Percentiles rank a stretch among this genome's conserved stretches.
Conservation (phyloP, 495 filamentous ascomycete species). For the Xylaria venustula region DNA sequence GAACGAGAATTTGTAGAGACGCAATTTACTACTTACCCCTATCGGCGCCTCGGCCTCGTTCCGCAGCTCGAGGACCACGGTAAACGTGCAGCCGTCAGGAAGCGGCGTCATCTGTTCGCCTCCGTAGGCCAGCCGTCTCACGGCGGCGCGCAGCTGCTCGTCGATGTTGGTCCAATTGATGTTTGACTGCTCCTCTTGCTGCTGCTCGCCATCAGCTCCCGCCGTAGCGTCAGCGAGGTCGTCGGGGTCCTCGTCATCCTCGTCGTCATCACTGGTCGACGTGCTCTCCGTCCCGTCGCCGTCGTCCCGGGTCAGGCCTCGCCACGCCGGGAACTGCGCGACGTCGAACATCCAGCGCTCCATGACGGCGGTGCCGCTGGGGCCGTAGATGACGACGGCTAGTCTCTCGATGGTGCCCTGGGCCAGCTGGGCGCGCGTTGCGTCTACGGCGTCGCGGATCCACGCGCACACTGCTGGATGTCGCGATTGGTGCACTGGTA, state of each 20-base stretch:
- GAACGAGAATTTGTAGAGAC: no score
- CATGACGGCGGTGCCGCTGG: slow-evolving; percentile 43
- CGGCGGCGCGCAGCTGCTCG: slow-evolving; percentile 49
- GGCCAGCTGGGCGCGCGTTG: slow-evolving; percentile 71
- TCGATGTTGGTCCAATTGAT: slow-evolving; percentile 43
- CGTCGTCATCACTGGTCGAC: slow-evolving; percentile 8
- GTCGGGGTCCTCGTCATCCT: slow-evolving; percentile 7
- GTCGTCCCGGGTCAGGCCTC: slow-evolving; percentile 24
- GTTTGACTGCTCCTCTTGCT: slow-evolving; percentile 2
- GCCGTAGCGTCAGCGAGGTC: not conserved
- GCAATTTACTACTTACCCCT: slow-evolving; percentile 44
- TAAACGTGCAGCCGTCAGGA: slow-evolving; percentile 78
- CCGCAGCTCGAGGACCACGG: slow-evolving; percentile 79
- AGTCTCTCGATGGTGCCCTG: slow-evolving; percentile 64
- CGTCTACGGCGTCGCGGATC: slow-evolving; percentile 79
- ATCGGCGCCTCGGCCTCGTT: slow-evolving; percentile 74
- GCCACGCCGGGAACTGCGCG: slow-evolving; percentile 67
- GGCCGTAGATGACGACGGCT: slow-evolving; percentile 70
- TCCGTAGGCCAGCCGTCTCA: slow-evolving; percentile 51
- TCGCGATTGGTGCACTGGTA: slow-evolving; percentile 82
- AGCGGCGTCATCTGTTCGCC: slow-evolving; percentile 62
- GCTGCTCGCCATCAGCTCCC: no score
- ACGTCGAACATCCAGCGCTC: slow-evolving; percentile 90
- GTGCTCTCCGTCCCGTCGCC: not conserved
- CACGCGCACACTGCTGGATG: slow-evolving; percentile 90